phyloP scores from a whole-genome alignment of 2,329 filamentous ascomycete genomes.

The Trichoderma citrinoviride region DNA sequence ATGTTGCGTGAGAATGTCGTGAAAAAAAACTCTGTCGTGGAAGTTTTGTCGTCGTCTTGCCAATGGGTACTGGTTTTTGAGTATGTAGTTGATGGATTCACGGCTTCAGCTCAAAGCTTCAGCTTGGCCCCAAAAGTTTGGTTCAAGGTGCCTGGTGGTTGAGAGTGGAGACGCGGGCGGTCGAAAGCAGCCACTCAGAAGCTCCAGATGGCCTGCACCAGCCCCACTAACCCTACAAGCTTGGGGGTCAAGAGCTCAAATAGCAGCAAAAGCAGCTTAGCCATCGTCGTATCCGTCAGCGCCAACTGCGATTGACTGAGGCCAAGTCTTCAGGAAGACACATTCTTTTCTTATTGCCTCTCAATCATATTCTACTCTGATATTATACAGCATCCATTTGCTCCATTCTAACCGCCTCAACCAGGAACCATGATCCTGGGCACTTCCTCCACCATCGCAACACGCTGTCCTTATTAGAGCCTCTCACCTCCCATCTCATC shows the following conservation, averaged over 20 bases:
- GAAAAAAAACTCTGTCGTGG: neutral
- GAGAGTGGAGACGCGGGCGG: slow-evolving; percentile 2
- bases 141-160: neutral
- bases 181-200: slow-evolving; percentile 1
- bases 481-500: neutral
- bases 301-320: no score
- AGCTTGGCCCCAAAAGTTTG: neutral
- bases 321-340: no score
- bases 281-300: no score
- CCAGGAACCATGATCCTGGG: neutral
- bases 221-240: neutral
- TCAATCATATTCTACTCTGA: no score
- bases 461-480: slow-evolving; percentile 16
- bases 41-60: no score
- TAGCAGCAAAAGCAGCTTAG: neutral
- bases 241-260: slow-evolving; percentile 8
- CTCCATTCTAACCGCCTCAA: neutral
- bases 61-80: no score
- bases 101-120: neutral
- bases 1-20: no score
- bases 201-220: neutral
- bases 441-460: neutral
- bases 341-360: no score
- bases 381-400: no score
- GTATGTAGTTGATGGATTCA: no score